Evolutionary conservation across 192 early-diverging fungal genomes (phyloP).

Genomic region (Gigaspora rosea): DNA sequence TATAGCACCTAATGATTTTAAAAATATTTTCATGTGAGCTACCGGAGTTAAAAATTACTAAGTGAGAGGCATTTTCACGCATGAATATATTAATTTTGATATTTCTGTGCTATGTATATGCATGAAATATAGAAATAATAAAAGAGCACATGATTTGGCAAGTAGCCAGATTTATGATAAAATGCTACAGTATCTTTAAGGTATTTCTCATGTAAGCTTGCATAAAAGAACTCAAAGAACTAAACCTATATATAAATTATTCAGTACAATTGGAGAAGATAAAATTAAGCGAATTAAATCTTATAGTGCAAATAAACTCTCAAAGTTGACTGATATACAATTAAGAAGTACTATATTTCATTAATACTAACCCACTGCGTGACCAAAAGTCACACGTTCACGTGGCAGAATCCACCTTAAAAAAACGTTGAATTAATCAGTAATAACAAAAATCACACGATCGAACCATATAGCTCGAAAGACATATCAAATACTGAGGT

Average conservation of each 20-base stretch:
- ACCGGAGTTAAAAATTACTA: no score
- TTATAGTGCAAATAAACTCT: slow-evolving; percentile 31
- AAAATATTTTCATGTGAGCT: no score
- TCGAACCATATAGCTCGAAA: neutral
- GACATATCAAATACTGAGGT: neutral
- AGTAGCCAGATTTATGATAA: slow-evolving; percentile 31
- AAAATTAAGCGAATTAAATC: slow-evolving; percentile 31
- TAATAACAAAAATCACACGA: neutral
- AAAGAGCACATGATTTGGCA: slow-evolving; percentile 26
- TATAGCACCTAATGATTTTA: no score
- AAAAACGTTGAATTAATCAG: no score
- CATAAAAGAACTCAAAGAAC: slow-evolving; percentile 29
- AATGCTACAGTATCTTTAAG: slow-evolving; percentile 33
- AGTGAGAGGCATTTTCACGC: no score
- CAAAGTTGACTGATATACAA: no score
- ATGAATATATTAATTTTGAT: no score
- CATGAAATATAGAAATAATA: neutral
- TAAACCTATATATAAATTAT: slow-evolving; percentile 32
- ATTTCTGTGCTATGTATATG: no score
- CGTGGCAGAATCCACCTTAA: neutral
- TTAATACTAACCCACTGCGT: neutral
- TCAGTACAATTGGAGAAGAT: slow-evolving; percentile 29
- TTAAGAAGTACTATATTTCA: slow-evolving; percentile 22
- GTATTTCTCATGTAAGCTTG: slow-evolving; percentile 27
- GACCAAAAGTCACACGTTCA: slow-evolving; percentile 22